Percentiles rank a stretch among this genome's conserved stretches.
Conservation (phyloP, 1,139 yeast species). For the Zygoascus meyerae region DNA sequence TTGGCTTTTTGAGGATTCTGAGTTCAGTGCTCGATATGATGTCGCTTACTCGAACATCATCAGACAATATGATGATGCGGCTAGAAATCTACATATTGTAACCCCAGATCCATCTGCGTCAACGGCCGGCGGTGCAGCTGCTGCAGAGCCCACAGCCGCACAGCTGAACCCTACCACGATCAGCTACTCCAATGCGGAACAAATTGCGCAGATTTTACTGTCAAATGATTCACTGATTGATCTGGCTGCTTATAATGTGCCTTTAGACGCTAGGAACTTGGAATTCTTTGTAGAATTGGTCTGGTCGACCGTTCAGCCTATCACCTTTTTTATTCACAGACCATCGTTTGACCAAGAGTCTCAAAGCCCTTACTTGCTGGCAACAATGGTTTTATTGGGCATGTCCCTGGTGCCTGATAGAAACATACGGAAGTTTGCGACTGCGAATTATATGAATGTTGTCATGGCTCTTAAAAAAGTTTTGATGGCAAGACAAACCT, state of each 20-base stretch:
- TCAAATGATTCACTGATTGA: background rate
- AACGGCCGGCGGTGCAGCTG: background rate
- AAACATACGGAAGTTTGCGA: constrained; percentile 17
- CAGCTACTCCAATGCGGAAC: constrained; percentile 4
- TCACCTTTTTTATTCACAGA: constrained; percentile 34
- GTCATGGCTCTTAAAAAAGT: constrained; percentile 12
- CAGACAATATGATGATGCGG: constrained; percentile 9
- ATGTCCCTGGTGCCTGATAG: constrained; percentile 29
- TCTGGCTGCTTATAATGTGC: constrained; percentile 1
- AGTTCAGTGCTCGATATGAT: constrained; percentile 21
- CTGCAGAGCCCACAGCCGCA: constrained; percentile 3
- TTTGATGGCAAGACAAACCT: constrained; percentile 11
- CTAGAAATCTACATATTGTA: constrained; percentile 5
- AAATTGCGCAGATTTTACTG: background rate
- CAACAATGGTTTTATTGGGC: constrained; percentile 37
- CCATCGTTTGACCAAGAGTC: constrained; percentile 37
- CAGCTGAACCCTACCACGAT: constrained; percentile 3
- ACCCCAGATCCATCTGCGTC: background rate
- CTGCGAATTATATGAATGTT: constrained; percentile 16
- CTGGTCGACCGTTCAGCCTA: constrained; percentile 22
- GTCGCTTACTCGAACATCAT: constrained; percentile 18
- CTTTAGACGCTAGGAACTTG: constrained; percentile 13
- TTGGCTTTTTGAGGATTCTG: constrained; percentile 29
- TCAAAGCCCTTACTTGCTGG: constrained; percentile 32
- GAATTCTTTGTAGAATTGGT: constrained; percentile 23